phyloP scores from a whole-genome alignment of 768 basidiomycete species.

The Calvatia gigantea region DNA sequence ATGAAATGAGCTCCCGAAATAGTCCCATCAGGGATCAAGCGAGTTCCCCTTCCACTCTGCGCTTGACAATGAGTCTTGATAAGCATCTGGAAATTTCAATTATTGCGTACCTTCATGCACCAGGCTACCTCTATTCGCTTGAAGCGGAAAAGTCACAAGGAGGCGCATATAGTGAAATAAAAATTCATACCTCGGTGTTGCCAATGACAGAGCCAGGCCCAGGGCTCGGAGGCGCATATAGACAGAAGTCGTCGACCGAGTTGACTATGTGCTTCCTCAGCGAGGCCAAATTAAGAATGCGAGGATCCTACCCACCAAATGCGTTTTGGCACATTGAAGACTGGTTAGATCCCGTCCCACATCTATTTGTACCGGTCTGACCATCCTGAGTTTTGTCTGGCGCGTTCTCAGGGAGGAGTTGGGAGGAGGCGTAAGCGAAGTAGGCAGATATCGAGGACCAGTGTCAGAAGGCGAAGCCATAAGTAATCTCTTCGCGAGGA shows the following conservation, averaged over 20 bases:
- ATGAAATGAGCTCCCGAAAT: slow-evolving; percentile 70
- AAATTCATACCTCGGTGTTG: slow-evolving; percentile 49
- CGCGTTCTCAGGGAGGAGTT: slow-evolving; percentile 38
- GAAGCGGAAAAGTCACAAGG: slow-evolving; percentile 11
- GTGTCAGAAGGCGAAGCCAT: background rate
- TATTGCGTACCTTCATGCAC: slow-evolving; percentile 34
- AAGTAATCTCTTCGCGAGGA: background rate
- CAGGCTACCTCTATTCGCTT: slow-evolving; percentile 42
- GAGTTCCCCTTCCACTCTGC: slow-evolving; percentile 57
- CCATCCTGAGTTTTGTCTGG: slow-evolving; percentile 50
- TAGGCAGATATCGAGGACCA: slow-evolving; percentile 4
- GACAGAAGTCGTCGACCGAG: slow-evolving; percentile 48
- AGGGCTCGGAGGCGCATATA: slow-evolving; percentile 43
- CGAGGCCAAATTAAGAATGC: background rate
- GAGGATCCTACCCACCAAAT: slow-evolving; percentile 46
- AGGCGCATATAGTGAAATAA: background rate
- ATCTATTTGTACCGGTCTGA: slow-evolving; percentile 63
- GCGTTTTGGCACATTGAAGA: slow-evolving; percentile 65
- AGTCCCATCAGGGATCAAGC: slow-evolving; percentile 70
- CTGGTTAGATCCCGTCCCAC: slow-evolving; percentile 53
- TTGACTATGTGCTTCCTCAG: slow-evolving; percentile 38
- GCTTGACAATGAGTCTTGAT: background rate
- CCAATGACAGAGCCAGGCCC: slow-evolving; percentile 52
- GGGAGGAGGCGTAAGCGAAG: slow-evolving; percentile 5
- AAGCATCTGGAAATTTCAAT: no score